These are phyloP conservation scores for Alternaria triticimaculans DNA, from an alignment of 2,329 filamentous ascomycete species.

Conservation along the genomic window DNA sequence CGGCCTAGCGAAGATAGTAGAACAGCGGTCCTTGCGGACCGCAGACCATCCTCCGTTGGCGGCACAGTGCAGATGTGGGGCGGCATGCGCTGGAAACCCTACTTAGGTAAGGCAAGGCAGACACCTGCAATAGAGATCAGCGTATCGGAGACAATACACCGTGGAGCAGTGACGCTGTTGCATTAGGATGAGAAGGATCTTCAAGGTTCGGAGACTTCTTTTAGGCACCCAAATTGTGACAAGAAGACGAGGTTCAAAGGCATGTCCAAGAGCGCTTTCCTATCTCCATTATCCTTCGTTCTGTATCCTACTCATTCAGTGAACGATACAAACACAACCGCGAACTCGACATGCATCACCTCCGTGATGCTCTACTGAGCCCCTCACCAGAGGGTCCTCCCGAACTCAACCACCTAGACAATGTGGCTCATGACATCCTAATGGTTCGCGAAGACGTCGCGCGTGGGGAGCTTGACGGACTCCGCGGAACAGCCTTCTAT, in stretches of 20 bases:
- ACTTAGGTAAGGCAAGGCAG: background rate
- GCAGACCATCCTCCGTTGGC: background rate
- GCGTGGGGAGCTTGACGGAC: background rate
- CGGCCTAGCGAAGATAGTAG: background rate
- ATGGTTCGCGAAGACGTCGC: background rate
- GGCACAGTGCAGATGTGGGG: background rate
- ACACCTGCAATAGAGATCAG: background rate
- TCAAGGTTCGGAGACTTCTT: background rate
- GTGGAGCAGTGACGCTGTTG: background rate
- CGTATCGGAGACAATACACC: background rate
- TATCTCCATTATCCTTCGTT: background rate
- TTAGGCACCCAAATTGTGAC: background rate
- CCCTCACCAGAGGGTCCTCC: conserved; percentile 3
- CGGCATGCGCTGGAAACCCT: background rate
- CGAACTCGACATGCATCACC: background rate
- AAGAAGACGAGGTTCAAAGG: background rate
- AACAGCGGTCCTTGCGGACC: background rate
- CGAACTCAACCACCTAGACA: conserved; percentile 2
- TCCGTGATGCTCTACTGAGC: conserved; percentile 6
- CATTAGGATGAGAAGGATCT: background rate
- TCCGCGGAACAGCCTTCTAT: background rate
- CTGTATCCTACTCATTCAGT: background rate
- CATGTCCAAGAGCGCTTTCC: background rate
- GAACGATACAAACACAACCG: background rate
- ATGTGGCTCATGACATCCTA: background rate